phyloP scores from a whole-genome alignment of 495 filamentous ascomycete genomes.

The Trichoderma orchidacearum region DNA sequence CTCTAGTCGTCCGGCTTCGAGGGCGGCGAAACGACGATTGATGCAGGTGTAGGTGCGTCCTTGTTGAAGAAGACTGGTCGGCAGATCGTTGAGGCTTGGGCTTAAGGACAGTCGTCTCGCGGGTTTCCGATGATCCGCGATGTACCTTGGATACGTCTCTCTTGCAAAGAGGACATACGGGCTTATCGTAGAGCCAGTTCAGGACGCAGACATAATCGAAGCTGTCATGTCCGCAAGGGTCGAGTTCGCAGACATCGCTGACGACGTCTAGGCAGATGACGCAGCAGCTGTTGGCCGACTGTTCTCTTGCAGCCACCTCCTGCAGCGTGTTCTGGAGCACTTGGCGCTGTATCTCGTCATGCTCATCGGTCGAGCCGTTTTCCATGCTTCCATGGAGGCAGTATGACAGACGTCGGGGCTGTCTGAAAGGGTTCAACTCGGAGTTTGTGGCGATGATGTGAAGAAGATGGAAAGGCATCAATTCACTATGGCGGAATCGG shows the following conservation, averaged over 20 bases:
- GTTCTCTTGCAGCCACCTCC: slow-evolving; percentile 23
- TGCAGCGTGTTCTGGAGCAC: slow-evolving; percentile 32
- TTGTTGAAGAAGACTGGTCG: slow-evolving; percentile 15
- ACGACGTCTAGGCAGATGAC: slow-evolving; percentile 66
- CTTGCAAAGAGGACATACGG: slow-evolving; percentile 72
- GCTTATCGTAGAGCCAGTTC: slow-evolving; percentile 65
- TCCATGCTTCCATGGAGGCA: slow-evolving; percentile 16
- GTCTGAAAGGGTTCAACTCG: not conserved
- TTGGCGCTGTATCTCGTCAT: slow-evolving; percentile 23
- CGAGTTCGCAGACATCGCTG: slow-evolving; percentile 53
- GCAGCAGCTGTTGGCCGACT: slow-evolving; percentile 26
- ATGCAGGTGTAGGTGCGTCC: not conserved
- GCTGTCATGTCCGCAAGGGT: slow-evolving; percentile 63
- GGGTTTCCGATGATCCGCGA: not conserved
- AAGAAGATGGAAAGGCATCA: not conserved
- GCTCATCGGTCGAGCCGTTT: not conserved
- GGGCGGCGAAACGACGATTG: slow-evolving; percentile 1
- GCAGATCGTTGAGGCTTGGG: slow-evolving; percentile 38
- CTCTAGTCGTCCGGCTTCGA: not conserved
- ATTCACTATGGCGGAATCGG: not conserved
- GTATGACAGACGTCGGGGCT: not conserved
- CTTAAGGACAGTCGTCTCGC: slow-evolving; percentile 38
- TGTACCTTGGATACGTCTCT: slow-evolving; percentile 48
- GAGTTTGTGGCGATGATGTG: not conserved
- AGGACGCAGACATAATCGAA: slow-evolving; percentile 79